Evolutionary conservation across 139 green algal genomes (phyloP).

Genomic region (Auxenochlorella pyrenoidosa): DNA sequence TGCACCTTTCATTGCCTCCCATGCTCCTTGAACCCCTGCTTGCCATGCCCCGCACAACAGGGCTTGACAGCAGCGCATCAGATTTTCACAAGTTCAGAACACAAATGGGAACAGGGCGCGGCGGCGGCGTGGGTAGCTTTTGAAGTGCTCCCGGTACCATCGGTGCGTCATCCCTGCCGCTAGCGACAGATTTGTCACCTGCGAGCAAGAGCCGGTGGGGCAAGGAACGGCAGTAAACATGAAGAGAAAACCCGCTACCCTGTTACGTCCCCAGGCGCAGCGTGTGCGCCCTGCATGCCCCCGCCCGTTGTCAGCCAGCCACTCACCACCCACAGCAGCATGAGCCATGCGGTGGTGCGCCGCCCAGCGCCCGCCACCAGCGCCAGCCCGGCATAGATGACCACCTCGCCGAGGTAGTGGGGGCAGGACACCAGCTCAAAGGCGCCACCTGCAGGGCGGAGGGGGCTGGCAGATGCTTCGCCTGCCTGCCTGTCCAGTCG

Average conservation of each 20-base stretch:
- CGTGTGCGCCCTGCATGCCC: background rate
- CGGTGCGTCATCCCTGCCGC: conserved; percentile 66
- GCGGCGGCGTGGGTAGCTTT: conserved; percentile 56
- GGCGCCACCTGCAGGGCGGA: conserved; percentile 49
- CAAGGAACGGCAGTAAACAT: no score
- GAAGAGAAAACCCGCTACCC: no score
- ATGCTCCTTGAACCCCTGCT: no score
- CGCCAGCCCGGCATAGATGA: conserved; percentile 78
- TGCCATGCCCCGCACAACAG: background rate
- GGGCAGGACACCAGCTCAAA: conserved; percentile 86
- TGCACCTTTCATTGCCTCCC: background rate
- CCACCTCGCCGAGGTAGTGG: conserved; percentile 86
- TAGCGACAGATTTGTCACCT: conserved; percentile 79
- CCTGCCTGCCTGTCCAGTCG: no score
- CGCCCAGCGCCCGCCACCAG: conserved; percentile 23
- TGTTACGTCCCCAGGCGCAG: no score
- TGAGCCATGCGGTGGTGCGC: conserved; percentile 27
- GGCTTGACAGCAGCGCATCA: background rate
- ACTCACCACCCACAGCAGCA: conserved; percentile 59
- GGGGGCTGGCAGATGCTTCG: no score
- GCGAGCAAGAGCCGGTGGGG: background rate
- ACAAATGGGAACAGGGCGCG: conserved; percentile 56
- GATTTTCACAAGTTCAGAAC: background rate
- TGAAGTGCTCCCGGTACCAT: conserved; percentile 72
- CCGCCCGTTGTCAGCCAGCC: background rate